Conservation (phyloP, 768 basidiomycete species). For the Mrakia blollopis region DNA sequence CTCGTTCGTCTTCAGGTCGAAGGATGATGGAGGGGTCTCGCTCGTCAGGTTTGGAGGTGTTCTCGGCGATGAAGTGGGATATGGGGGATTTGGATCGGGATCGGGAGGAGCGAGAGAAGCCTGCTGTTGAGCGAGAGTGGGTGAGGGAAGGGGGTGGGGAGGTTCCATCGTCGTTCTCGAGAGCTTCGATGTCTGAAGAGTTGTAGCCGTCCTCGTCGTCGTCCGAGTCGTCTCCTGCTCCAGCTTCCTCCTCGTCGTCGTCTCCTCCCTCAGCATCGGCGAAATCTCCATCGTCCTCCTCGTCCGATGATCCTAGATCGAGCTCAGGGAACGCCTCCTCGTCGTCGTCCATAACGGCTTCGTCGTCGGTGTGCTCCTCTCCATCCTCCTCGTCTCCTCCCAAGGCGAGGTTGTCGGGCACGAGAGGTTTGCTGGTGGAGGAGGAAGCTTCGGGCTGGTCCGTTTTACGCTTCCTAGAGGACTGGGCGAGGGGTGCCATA, state of each 20-base stretch:
- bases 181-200: conserved; percentile 45
- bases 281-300: conserved; percentile 34
- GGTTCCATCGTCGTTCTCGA: conserved; percentile 35
- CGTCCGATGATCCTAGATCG: conserved; percentile 45
- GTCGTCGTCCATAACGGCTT: conserved; percentile 55
- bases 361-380: conserved; percentile 30
- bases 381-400: conserved; percentile 21
- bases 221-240: conserved; percentile 30
- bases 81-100: conserved; percentile 38
- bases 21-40: conserved; percentile 25
- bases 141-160: conserved; percentile 35
- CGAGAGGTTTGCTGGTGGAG: conserved; percentile 5
- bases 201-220: conserved; percentile 46
- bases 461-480: conserved; percentile 31
- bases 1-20: conserved; percentile 33
- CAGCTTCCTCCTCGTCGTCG: conserved; percentile 30
- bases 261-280: conserved; percentile 32
- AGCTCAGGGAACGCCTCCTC: conserved; percentile 69
- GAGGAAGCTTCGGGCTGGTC: conserved; percentile 6
- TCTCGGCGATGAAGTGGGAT: conserved; percentile 39
- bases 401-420: conserved; percentile 32
- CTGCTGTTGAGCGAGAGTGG: conserved; percentile 29
- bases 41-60: conserved; percentile 44
- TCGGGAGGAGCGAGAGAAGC: conserved; percentile 23
- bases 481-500: conserved; percentile 12